phyloP scores from a whole-genome alignment of 352 stramenopile species.

The Saprolegnia diclina region DNA sequence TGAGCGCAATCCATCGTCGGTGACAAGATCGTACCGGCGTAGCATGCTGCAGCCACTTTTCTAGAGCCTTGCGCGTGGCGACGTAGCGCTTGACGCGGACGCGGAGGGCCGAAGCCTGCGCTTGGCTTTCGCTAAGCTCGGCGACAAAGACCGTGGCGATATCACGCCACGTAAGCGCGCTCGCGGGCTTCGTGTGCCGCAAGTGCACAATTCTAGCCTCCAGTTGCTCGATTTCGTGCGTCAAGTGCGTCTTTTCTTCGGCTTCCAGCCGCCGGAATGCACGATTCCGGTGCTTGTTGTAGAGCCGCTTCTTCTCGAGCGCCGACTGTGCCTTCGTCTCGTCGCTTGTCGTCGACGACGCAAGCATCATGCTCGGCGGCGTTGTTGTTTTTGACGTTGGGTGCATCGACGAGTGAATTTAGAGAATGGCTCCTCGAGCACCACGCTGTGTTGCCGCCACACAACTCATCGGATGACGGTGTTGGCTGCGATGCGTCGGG shows the following conservation, averaged over 20 bases:
- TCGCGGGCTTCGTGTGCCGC: background rate
- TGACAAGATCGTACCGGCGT: background rate
- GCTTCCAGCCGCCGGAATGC: background rate
- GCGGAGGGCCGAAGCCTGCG: background rate
- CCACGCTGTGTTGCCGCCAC: too few relatives aligned
- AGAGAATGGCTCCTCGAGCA: too few relatives aligned
- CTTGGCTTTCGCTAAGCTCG: background rate
- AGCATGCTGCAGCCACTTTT: background rate
- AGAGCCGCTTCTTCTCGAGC: conserved; percentile 8
- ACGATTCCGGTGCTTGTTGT: conserved; percentile 13
- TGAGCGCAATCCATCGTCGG: background rate
- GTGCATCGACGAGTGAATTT: too few relatives aligned
- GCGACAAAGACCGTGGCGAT: conserved; percentile 4
- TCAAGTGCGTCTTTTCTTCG: conserved; percentile 1
- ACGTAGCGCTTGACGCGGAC: background rate
- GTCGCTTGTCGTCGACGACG: background rate
- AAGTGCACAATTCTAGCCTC: background rate
- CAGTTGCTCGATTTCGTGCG: background rate
- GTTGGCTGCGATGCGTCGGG: too few relatives aligned
- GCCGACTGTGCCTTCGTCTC: background rate
- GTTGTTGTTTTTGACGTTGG: too few relatives aligned
- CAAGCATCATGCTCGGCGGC: background rate
- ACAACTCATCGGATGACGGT: too few relatives aligned
- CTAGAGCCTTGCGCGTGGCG: background rate
- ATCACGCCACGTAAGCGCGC: conserved; percentile 3